Evolutionary conservation across 768 basidiomycete genomes (phyloP).

Genomic region (Xanthoconium purpureum): DNA sequence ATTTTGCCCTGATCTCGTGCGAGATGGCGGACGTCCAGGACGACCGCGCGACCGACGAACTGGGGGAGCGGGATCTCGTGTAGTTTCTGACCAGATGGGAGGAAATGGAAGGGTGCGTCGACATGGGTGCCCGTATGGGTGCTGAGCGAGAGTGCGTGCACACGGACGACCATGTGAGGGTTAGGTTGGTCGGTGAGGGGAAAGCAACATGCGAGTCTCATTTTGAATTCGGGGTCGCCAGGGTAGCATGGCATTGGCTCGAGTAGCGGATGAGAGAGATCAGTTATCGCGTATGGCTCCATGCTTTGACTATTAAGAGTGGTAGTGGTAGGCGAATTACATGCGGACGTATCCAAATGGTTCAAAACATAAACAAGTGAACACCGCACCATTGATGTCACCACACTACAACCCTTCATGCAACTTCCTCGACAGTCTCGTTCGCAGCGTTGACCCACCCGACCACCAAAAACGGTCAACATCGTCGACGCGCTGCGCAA

Average conservation of each 20-base stretch:
- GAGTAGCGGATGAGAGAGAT: conserved; percentile 27
- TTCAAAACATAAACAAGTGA: neutral
- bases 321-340: too few relatives aligned
- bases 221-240: conserved; percentile 27
- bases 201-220: conserved; percentile 16
- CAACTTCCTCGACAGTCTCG: neutral
- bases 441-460: conserved; percentile 24
- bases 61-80: conserved; percentile 53
- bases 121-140: conserved; percentile 80
- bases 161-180: conserved; percentile 19
- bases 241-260: conserved; percentile 27
- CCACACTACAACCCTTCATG: neutral
- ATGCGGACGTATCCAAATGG: neutral
- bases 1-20: conserved; percentile 47
- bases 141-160: conserved; percentile 46
- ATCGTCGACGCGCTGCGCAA: conserved; percentile 55
- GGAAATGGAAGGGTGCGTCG: conserved; percentile 75
- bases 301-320: conserved; percentile 38
- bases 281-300: conserved; percentile 17
- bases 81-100: conserved; percentile 52
- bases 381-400: neutral
- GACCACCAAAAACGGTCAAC: conserved; percentile 44
- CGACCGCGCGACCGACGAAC: conserved; percentile 52
- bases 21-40: conserved; percentile 51
- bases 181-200: conserved; percentile 8